Conservation (phyloP, 2,329 filamentous ascomycete species). For the Monosporascus sp. region DNA sequence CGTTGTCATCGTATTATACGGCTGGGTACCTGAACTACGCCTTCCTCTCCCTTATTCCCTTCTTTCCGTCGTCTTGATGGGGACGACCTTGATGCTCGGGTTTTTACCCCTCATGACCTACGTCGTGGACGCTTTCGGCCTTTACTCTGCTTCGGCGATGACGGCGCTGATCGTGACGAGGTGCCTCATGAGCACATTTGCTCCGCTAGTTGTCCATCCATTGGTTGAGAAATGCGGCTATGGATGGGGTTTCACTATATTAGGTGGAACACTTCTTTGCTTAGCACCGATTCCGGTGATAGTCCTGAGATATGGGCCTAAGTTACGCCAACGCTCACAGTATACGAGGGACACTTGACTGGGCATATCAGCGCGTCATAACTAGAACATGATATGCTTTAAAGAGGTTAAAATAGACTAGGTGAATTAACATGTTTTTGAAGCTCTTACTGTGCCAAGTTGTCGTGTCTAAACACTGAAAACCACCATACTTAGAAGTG, state of each 20-base stretch:
- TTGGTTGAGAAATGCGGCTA: slow-evolving; percentile 44
- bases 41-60: slow-evolving; percentile 40
- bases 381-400: no score
- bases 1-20: slow-evolving; percentile 39
- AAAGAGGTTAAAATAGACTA: no score
- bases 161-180: slow-evolving; percentile 50
- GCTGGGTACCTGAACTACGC: slow-evolving; percentile 42
- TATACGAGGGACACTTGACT: slow-evolving; percentile 35
- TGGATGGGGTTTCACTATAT: slow-evolving; percentile 43
- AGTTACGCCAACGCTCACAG: slow-evolving; percentile 45
- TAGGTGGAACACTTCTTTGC: slow-evolving; percentile 35
- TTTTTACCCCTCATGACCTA: slow-evolving; percentile 49
- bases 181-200: slow-evolving; percentile 50
- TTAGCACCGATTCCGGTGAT: slow-evolving; percentile 46
- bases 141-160: slow-evolving; percentile 52
- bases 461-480: no score
- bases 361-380: no score
- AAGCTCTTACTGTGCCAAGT: no score
- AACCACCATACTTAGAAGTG: no score
- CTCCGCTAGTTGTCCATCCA: slow-evolving; percentile 46
- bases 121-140: slow-evolving; percentile 50
- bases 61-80: slow-evolving; percentile 37
- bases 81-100: slow-evolving; percentile 38
- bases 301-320: slow-evolving; percentile 43
- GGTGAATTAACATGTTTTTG: no score